Evolutionary conservation across 768 basidiomycete species (phyloP).

Genomic region (Russula dissimulans): DNA sequence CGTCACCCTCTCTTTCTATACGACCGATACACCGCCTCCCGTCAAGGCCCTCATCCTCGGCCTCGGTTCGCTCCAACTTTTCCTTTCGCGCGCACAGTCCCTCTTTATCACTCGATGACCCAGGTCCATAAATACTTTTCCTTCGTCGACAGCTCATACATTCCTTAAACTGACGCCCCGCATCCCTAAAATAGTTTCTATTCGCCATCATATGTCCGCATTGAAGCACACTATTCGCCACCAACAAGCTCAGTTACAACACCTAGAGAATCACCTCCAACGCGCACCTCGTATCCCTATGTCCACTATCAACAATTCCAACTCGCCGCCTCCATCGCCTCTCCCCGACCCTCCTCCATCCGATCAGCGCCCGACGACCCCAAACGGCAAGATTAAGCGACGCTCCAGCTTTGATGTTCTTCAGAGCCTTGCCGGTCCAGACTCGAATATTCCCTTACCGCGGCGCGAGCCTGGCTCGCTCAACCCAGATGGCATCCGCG

Average conservation of each 20-base stretch:
- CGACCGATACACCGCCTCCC: not conserved
- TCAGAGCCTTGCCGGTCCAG: slow-evolving; percentile 62
- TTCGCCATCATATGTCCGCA: slow-evolving; percentile 72
- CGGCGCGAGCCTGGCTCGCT: slow-evolving; percentile 36
- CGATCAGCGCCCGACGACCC: slow-evolving; percentile 25
- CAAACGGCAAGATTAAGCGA: slow-evolving; percentile 38
- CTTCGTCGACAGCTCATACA: not conserved
- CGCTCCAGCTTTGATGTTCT: slow-evolving; percentile 68
- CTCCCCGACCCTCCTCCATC: slow-evolving; percentile 10
- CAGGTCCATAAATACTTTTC: slow-evolving; percentile 3
- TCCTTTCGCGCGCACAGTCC: slow-evolving; percentile 15
- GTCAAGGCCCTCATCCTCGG: slow-evolving; percentile 12
- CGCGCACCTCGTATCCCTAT: slow-evolving; percentile 60
- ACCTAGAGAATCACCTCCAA: slow-evolving; percentile 58
- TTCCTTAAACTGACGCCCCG: not conserved
- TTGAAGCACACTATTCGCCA: slow-evolving; percentile 77
- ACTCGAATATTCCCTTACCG: slow-evolving; percentile 66
- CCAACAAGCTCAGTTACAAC: slow-evolving; percentile 70
- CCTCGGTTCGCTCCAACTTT: slow-evolving; percentile 8
- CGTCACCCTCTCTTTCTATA: not conserved
- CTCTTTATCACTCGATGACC: slow-evolving; percentile 15
- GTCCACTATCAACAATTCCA: slow-evolving; percentile 37
- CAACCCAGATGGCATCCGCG: slow-evolving; percentile 52
- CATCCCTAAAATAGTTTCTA: slow-evolving; percentile 41
- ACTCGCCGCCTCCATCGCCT: slow-evolving; percentile 32